Evolutionary conservation across 352 stramenopile species (phyloP).

Genomic region (Globisporangium acanthophoron): DNA sequence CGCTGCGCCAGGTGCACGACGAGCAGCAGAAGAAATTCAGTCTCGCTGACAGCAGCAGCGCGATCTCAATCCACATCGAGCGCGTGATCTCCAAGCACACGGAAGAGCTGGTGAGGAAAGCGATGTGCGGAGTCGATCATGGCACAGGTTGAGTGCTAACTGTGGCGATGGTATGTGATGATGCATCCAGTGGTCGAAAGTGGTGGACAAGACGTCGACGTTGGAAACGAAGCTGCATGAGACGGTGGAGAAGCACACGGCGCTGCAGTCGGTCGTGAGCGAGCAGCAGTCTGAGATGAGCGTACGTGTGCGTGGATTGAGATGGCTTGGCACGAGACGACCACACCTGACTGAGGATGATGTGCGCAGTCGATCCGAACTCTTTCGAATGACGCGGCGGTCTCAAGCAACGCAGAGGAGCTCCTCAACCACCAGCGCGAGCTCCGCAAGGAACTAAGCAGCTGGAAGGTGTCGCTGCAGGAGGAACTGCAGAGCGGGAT

Average conservation of each 20-base stretch:
- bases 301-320: slow-evolving; percentile 15
- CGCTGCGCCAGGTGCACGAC: slow-evolving; percentile 45
- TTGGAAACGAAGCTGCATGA: slow-evolving; percentile 26
- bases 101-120: slow-evolving; percentile 46
- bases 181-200: slow-evolving; percentile 38
- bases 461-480: slow-evolving; percentile 21
- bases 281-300: slow-evolving; percentile 37
- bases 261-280: slow-evolving; percentile 24
- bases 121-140: not conserved
- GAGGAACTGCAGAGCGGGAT: slow-evolving; percentile 40
- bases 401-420: slow-evolving; percentile 1
- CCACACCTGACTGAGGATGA: not conserved
- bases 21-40: slow-evolving; percentile 59
- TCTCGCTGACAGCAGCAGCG: slow-evolving; percentile 42
- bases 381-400: slow-evolving; percentile 1
- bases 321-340: no score
- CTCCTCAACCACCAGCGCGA: slow-evolving; percentile 12
- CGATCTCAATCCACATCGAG: slow-evolving; percentile 63
- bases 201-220: slow-evolving; percentile 33
- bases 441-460: slow-evolving; percentile 19
- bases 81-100: slow-evolving; percentile 56
- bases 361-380: slow-evolving; percentile 9
- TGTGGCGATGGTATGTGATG: not conserved
- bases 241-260: slow-evolving; percentile 23
- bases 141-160: not conserved